Conservation (phyloP, 768 basidiomycete species). For the Lactarius evosmus region DNA sequence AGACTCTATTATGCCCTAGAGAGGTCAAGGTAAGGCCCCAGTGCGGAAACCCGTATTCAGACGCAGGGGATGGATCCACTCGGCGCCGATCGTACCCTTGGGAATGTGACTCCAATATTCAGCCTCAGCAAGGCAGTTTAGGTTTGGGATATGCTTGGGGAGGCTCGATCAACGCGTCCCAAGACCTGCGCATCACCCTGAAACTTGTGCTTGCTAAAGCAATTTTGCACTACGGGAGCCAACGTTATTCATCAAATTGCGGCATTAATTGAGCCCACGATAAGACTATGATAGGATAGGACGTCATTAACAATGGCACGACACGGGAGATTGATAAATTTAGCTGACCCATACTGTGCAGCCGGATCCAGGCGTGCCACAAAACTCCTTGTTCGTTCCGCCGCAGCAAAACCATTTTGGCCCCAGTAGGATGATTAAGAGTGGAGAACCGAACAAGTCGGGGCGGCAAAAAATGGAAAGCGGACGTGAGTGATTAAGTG, state of each 20-base stretch:
- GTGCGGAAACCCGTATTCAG: conserved; percentile 13
- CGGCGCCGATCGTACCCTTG: conserved; percentile 23
- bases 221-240: neutral
- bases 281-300: neutral
- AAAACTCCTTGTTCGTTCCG: conserved; percentile 2
- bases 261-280: conserved; percentile 17
- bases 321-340: conserved; percentile 1
- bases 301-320: conserved; percentile 11
- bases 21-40: conserved; percentile 14
- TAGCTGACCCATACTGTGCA: neutral
- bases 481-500: conserved; percentile 2
- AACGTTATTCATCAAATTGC: conserved; percentile 6
- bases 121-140: conserved; percentile 17
- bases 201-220: conserved; percentile 9
- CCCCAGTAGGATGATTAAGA: neutral
- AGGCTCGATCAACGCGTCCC: conserved; percentile 8
- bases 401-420: neutral
- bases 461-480: neutral
- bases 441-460: neutral
- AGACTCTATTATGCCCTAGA: neutral
- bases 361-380: conserved; percentile 3
- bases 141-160: conserved; percentile 10
- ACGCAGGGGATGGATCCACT: conserved; percentile 12
- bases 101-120: conserved; percentile 20
- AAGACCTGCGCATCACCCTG: conserved; percentile 9